Evolutionary conservation across 352 stramenopile genomes (phyloP), one percentile per base, ranked within the genome.

Genomic region (Phytophthora fragariaefolia): DNA sequence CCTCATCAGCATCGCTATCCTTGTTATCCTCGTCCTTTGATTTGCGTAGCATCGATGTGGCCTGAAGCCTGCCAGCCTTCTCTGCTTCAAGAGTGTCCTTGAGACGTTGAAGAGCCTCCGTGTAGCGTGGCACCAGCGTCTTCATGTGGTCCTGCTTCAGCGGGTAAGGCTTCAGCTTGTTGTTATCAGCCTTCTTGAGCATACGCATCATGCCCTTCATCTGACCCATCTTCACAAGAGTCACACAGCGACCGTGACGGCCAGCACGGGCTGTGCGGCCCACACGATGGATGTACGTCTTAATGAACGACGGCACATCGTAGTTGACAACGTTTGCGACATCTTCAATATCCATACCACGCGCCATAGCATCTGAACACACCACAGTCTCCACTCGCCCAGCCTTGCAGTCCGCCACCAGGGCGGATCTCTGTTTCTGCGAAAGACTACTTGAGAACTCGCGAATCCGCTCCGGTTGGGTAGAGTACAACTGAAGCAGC

Each of bases 241-340:
- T 96, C 58, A 95, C 83, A 57, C 66, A 80, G 43, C 82, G 79
- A 52, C 89, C 89, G 26, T 85, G 73, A 20, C 86, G 84, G n/a
- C 89, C 89, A 46, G 89, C 89, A 76, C 89, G 83, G 32, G 89
- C 89, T 1, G 89, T 95, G 47, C 89, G 87, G 42, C 89, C 89
- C 6, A 95, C 89, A 34, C 89, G 87, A 69, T 96, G 89, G 57
- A 96, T 94, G 66, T 96, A 99, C 57, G 91, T 98, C 72, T 97
- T 97, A 58, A 96, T 76, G 64, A 97, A 93, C 3, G 79, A 88
- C 48, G 96, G 95, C 32, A 97, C 78, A 63, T 98, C 91, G 68
- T 98, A 99, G 79, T 99, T 98, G 54, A 99, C 73, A 5, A 99
- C 96, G 59, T 96, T 90, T 7, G 82, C 84, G 23, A 98, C 88